Evolutionary conservation across 1,139 yeast species (phyloP), one percentile per base, ranked within the genome.

Genomic region (Kodamaea sp.): DNA sequence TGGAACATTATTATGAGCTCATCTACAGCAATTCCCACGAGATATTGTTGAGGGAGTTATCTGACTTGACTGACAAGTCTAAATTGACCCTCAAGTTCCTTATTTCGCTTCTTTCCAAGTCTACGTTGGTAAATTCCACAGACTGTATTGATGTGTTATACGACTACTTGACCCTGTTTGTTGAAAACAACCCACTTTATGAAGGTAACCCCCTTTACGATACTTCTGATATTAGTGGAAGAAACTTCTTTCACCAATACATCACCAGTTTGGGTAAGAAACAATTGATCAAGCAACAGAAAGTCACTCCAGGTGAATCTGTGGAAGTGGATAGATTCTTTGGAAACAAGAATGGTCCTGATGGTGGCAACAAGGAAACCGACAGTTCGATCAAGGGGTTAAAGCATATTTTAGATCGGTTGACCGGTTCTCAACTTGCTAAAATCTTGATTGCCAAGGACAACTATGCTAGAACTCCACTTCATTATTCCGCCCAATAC

Each of bases 401-500:
- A 27, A 57, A 63, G 5, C 75, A 76, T 45, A 67, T 85, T 24
- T 64, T 86, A 33, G 63, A 68, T 14, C 66, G 70, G 30, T 57
- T 83, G 21, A 24, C 29, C 8, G 32, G 10, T 67, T 68, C 45
- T 4, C 20, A 38, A 13, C 70, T 83, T 39, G 72, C 78, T 39
- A 57, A 67, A 2, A 73, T 76, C 1, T 65, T 89, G 28, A 61
- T 80, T 34, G 80, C 82, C 27, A 73, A 74, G 30, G 98, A 92
- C 55, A 80, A 78, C 42, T 86, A 88, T 52, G 70, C 70, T 39
- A 74, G 97, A 44, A 84, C 96, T 1, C 96, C 97, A 0, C 66
- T 92, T 37, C 97, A 92, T 61, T 90, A 90, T 58, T 80, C 96
- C 11, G 83, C 95, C 2, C 95, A 87, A 51, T 88, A 82, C 55